A percentile compares a stretch with the other conserved stretches of the same genome.
phyloP scores from a whole-genome alignment of 148 eudicot genomes.

The Simmondsia chinensis region DNA sequence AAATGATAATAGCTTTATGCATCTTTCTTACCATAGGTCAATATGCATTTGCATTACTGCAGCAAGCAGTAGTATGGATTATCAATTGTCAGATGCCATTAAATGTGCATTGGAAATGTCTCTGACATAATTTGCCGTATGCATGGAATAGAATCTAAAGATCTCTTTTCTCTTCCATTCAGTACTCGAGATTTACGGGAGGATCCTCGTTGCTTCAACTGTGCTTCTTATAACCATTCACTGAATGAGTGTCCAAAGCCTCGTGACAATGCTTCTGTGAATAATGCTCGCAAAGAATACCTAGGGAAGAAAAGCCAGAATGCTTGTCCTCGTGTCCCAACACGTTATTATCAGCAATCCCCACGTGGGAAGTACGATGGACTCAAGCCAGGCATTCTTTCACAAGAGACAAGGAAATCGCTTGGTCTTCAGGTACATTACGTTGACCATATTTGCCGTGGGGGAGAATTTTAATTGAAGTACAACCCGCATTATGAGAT shows the following conservation, averaged over 20 bases:
- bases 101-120: too few relatives aligned
- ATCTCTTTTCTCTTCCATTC: conserved; percentile 1
- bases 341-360: conserved; percentile 43
- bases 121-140: not conserved
- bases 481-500: not conserved
- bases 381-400: conserved; percentile 35
- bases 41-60: too few relatives aligned
- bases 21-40: too few relatives aligned
- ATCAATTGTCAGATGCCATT: too few relatives aligned
- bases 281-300: conserved; percentile 33
- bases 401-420: conserved; percentile 32
- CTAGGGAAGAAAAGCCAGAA: conserved; percentile 21
- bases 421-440: conserved; percentile 34
- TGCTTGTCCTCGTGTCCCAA: conserved; percentile 24
- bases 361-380: conserved; percentile 46
- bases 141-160: not conserved
- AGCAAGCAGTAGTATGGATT: too few relatives aligned
- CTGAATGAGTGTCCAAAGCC: conserved; percentile 40
- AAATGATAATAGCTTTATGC: too few relatives aligned
- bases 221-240: conserved; percentile 43
- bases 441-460: not conserved
- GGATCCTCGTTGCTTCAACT: conserved; percentile 44
- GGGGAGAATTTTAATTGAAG: not conserved
- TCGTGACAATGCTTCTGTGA: conserved; percentile 24
- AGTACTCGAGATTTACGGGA: conserved; percentile 30